Base-by-base conservation (phyloP, 495 filamentous ascomycete species). In the Parathielavia appendiculata region DNA sequence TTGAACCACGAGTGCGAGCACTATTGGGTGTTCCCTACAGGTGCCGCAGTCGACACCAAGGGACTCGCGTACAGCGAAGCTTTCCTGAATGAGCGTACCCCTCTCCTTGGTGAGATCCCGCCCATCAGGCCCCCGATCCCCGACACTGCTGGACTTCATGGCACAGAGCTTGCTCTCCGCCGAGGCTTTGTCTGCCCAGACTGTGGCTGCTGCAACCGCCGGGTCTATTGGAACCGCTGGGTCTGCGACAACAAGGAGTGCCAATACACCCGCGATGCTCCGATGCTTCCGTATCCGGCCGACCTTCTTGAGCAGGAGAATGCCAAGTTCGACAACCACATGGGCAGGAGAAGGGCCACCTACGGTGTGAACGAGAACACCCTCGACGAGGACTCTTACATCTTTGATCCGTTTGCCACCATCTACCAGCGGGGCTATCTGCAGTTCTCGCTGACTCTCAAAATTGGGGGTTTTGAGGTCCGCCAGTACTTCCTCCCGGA, bases 131-230 rank as follows among this genome's bases (percentile, higher is more conserved):
- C 83, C 0, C 38, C 66, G 0, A 44, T 77, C 5, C 65, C 65
- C 2, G 16, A 40, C 1, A 30, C 53, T 1, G 13, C 56, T 5
- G 53, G 53, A 0, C 17, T 40, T 1, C 66, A 69, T 26, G 76
- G 76, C 0, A 74, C 70, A 1, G 77, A 80, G 40, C 45, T 56
- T 22, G 7, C 38, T 8, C 73, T 67, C 46, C 74, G 70, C 10
- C 56, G 56, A 3, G 91, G 89, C 0, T 83, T 93, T 51, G 85
- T 89, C 1, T 96, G 91, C 60, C 85, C 83, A 0, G 56, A 69
- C n/a, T 95, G 91, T 62, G 69, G 73, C 0, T 78, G 83, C 35
- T 90, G 89, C 64, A 83, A 77, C 38, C 75, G 81, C 3, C 77
- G 89, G 10, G 68, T 75, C 14, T 66, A 76, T 40, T 95, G 87